Evolutionary conservation across 148 eudicot species (phyloP).

Genomic region (Persicaria tinctoria): DNA sequence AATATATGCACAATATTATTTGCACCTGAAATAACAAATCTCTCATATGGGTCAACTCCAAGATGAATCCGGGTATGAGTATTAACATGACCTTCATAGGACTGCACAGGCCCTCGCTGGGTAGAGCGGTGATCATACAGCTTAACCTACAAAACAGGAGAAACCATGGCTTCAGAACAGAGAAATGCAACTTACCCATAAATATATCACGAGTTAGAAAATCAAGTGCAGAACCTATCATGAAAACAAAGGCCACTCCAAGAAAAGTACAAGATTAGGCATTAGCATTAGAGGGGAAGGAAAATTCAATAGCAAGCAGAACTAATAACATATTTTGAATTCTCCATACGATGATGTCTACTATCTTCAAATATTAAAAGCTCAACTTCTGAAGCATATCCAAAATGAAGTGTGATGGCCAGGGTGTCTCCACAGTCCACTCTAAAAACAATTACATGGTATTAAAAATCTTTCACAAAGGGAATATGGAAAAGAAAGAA

Average conservation of each 20-base stretch:
- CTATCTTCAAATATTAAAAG: slow-evolving; percentile 2
- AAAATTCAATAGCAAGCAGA: background rate
- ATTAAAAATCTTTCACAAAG: background rate
- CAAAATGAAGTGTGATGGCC: background rate
- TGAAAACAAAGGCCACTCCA: background rate
- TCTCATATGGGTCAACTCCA: slow-evolving; percentile 68
- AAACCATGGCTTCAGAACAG: background rate
- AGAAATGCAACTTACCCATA: background rate
- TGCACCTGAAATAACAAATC: slow-evolving; percentile 61
- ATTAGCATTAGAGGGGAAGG: background rate
- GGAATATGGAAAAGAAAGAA: background rate
- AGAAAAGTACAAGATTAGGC: background rate
- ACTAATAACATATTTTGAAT: background rate
- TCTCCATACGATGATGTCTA: background rate
- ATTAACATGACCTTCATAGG: slow-evolving; percentile 73
- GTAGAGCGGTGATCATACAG: slow-evolving; percentile 84
- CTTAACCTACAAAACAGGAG: slow-evolving; percentile 42
- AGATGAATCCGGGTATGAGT: slow-evolving; percentile 66
- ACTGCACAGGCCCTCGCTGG: slow-evolving; percentile 67
- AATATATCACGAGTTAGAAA: background rate
- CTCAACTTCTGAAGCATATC: background rate
- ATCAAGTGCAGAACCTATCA: background rate
- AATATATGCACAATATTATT: background rate
- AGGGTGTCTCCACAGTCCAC: background rate
- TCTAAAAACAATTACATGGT: background rate